A percentile compares a stretch with the other conserved stretches of the same genome.
Conservation (phyloP, 257 asterid species). For the Nicotiana otophora region DNA sequence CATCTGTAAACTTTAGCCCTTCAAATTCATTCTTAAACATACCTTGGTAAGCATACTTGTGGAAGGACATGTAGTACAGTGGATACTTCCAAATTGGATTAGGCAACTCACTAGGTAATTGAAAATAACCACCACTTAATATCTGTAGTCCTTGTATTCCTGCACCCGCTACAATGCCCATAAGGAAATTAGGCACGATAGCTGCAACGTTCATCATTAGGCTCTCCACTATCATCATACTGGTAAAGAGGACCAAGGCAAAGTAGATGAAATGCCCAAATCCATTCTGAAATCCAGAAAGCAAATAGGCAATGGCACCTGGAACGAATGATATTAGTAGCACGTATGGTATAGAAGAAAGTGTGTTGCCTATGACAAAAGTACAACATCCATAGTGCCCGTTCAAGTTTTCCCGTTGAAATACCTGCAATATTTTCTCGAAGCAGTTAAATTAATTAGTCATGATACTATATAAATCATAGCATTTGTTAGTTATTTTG, state of each 20-base stretch:
- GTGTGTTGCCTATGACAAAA: constrained; percentile 25
- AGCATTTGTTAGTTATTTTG: not conserved
- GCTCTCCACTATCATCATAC: constrained; percentile 31
- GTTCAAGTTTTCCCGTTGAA: constrained; percentile 29
- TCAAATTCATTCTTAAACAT: constrained; percentile 30
- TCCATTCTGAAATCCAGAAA: constrained; percentile 16
- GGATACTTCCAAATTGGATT: constrained; percentile 29
- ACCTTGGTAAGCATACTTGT: constrained; percentile 34
- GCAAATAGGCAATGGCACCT: constrained; percentile 26
- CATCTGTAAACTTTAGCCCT: constrained; percentile 19
- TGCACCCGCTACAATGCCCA: constrained; percentile 27
- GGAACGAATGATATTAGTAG: constrained; percentile 23
- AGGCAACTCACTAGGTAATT: constrained; percentile 23
- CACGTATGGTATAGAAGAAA: constrained; percentile 26
- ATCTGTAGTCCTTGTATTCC: constrained; percentile 34
- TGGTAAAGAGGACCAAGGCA: constrained; percentile 10
- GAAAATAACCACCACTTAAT: constrained; percentile 32
- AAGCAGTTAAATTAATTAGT: not conserved
- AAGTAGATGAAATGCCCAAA: constrained; percentile 17
- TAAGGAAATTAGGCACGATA: constrained; percentile 30
- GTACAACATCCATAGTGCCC: constrained; percentile 27
- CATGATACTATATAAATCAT: not conserved
- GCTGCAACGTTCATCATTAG: constrained; percentile 32
- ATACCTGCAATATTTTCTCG: constrained; percentile 15
- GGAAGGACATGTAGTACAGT: constrained; percentile 26